Percentiles rank a stretch among this genome's conserved stretches.
Conservation (phyloP, 2,329 filamentous ascomycete genomes). For the Paraphaeosphaeria minitans region DNA sequence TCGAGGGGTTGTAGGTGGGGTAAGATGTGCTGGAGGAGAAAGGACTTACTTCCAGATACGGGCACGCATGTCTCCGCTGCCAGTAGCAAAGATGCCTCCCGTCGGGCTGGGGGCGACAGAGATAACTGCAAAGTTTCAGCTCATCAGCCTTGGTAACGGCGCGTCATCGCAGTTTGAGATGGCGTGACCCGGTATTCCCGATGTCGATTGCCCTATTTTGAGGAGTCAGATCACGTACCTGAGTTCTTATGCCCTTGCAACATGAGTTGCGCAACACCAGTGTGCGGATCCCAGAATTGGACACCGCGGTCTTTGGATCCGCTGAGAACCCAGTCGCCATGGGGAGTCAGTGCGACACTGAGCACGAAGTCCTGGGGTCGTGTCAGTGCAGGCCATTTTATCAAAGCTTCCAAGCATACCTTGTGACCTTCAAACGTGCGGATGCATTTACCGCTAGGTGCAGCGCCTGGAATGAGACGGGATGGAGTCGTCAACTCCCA, state of each 20-base stretch:
- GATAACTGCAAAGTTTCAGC: slow-evolving; percentile 67
- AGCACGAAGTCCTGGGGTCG: slow-evolving; percentile 83
- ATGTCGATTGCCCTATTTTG: background rate
- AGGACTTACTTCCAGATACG: slow-evolving; percentile 83
- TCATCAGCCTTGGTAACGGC: background rate
- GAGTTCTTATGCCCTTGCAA: slow-evolving; percentile 98
- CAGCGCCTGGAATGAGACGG: slow-evolving; percentile 67
- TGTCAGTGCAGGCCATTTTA: slow-evolving; percentile 5
- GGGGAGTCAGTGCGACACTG: slow-evolving; percentile 91
- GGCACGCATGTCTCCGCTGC: slow-evolving; percentile 95
- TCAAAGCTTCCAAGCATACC: slow-evolving; percentile 56
- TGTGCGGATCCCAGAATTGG: slow-evolving; percentile 97
- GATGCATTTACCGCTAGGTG: slow-evolving; percentile 89
- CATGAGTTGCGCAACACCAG: slow-evolving; percentile 95
- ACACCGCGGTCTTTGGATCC: slow-evolving; percentile 97
- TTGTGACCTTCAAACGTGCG: slow-evolving; percentile 98
- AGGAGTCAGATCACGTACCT: slow-evolving; percentile 49
- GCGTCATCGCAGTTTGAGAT: background rate
- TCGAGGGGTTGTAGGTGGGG: background rate
- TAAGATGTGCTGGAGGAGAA: background rate
- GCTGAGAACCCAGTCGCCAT: slow-evolving; percentile 93
- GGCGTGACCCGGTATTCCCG: background rate
- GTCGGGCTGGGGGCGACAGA: slow-evolving; percentile 93
- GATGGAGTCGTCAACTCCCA: slow-evolving; percentile 86
- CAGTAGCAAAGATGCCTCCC: slow-evolving; percentile 89